Conservation (phyloP, 805 yeast species). For the Ogataea dorogensis region DNA sequence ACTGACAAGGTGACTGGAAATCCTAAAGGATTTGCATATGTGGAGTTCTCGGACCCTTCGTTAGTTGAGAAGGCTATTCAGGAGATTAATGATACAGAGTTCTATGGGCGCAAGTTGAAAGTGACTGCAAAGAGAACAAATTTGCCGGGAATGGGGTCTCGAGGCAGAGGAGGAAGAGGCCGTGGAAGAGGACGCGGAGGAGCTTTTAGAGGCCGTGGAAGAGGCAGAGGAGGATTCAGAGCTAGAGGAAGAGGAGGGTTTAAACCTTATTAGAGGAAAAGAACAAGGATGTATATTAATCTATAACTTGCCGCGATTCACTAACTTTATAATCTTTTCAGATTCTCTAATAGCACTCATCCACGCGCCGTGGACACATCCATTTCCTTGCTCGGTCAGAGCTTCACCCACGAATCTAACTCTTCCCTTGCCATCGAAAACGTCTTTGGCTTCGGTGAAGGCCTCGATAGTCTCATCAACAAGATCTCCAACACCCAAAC, state of each 20-base stretch:
- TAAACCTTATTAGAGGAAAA: slow-evolving; percentile 29
- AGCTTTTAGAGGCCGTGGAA: slow-evolving; percentile 19
- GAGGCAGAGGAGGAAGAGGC: slow-evolving; percentile 42
- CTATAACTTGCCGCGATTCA: slow-evolving; percentile 28
- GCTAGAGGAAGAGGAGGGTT: slow-evolving; percentile 35
- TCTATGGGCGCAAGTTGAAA: slow-evolving; percentile 69
- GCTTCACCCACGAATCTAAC: slow-evolving; percentile 61
- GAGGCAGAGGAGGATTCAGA: slow-evolving; percentile 27
- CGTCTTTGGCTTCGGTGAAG: slow-evolving; percentile 39
- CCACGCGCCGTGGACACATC: slow-evolving; percentile 62
- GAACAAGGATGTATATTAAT: slow-evolving; percentile 9
- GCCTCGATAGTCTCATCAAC: slow-evolving; percentile 35
- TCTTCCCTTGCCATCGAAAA: slow-evolving; percentile 36
- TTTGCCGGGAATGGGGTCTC: slow-evolving; percentile 62
- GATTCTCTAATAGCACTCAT: slow-evolving; percentile 50
- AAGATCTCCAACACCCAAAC: slow-evolving; percentile 31
- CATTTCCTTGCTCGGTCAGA: slow-evolving; percentile 49
- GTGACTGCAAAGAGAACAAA: slow-evolving; percentile 80
- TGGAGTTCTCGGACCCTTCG: slow-evolving; percentile 73
- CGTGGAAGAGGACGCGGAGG: slow-evolving; percentile 38
- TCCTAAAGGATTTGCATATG: slow-evolving; percentile 85
- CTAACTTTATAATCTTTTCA: slow-evolving; percentile 19
- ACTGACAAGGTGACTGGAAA: slow-evolving; percentile 72
- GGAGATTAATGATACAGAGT: slow-evolving; percentile 56
- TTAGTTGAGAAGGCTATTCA: slow-evolving; percentile 64